Evolutionary conservation across 1,139 yeast genomes (phyloP), one percentile per base, ranked within the genome.

Genomic region (Arxiozyma slooffiae): DNA sequence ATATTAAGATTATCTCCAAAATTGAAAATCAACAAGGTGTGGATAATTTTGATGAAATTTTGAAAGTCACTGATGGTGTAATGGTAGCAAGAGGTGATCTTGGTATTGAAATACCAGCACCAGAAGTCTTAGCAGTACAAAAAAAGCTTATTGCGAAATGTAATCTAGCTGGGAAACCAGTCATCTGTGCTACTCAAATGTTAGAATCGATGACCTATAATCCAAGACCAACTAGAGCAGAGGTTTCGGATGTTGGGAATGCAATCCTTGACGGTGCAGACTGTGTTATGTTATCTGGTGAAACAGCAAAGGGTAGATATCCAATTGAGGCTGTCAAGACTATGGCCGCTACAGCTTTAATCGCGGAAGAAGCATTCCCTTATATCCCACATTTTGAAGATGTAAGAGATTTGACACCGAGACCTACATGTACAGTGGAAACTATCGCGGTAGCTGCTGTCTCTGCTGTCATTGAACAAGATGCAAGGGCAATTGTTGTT

Each of bases 151-250:
- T 92, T 72, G 97, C 98, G 67, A 92, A 92, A 78, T 92, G 96
- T 80, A 94, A 92, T 81, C 79, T 90, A 71, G 97, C 96, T 61
- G 98, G 97, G 70, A 92, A 94, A 81, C 98, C 98, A 67, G 97
- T 89, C 62, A 89, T 92, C 70, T 94, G 98, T 78, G 98, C 98
- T 60, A 94, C 98, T 60, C 98, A 92, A 78, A 92, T 92, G 98
- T 84, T 92, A 73, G 98, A 92, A 76, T 88, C 97, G 54, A 92
- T 92, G 98, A 92, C 97, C 55, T 88, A 84, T 76, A 92, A 92
- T 83, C 98, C 98, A 71, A 85, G 98, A 75, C 98, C 98, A 74
- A 92, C 98, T 70, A 87, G 98, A 78, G 98, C 98, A 62, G 98
- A 92, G 77, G 97, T 92, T 57, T 85, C 96, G 51, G 98, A 92